phyloP scores from a whole-genome alignment of 2,329 filamentous ascomycete species.

The Xylariaceae sp. region DNA sequence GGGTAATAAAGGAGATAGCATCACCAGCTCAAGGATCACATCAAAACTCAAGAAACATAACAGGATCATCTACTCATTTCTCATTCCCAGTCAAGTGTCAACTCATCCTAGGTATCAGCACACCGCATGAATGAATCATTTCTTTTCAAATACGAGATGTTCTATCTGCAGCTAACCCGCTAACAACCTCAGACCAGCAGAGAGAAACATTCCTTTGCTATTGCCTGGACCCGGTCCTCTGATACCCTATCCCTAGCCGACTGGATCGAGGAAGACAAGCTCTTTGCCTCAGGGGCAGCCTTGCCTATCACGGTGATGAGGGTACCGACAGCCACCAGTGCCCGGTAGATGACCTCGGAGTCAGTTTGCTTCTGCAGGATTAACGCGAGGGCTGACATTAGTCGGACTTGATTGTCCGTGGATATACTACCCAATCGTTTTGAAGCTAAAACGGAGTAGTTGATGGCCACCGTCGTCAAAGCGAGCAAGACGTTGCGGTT shows the following conservation, averaged over 20 bases:
- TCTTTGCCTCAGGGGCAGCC: slow-evolving; percentile 40
- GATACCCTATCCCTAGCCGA: slow-evolving; percentile 41
- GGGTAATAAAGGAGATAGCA: too few species aligned
- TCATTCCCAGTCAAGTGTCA: too few species aligned
- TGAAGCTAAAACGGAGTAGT: slow-evolving; percentile 72
- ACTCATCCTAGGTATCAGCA: too few species aligned
- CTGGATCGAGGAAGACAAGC: slow-evolving; percentile 41
- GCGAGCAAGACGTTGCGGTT: slow-evolving; percentile 84
- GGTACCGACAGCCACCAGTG: slow-evolving; percentile 79
- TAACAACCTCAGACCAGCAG: slow-evolving; percentile 29
- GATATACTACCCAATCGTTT: slow-evolving; percentile 30
- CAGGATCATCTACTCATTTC: too few species aligned
- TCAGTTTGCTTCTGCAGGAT: slow-evolving; percentile 67
- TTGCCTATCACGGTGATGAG: slow-evolving; percentile 57
- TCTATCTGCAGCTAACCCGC: neutral
- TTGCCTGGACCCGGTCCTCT: slow-evolving; percentile 46
- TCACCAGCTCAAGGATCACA: too few species aligned
- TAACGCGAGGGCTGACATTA: slow-evolving; percentile 59
- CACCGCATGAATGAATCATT: too few species aligned
- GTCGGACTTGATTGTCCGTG: slow-evolving; percentile 42
- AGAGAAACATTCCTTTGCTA: slow-evolving; percentile 45
- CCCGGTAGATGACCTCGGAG: slow-evolving; percentile 77
- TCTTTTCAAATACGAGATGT: too few species aligned
- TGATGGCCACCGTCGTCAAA: slow-evolving; percentile 75
- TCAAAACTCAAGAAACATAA: too few species aligned